Evolutionary conservation across 345 rosid species (phyloP), one percentile per base, ranked within the genome.

Genomic region (Brassica cretica): DNA sequence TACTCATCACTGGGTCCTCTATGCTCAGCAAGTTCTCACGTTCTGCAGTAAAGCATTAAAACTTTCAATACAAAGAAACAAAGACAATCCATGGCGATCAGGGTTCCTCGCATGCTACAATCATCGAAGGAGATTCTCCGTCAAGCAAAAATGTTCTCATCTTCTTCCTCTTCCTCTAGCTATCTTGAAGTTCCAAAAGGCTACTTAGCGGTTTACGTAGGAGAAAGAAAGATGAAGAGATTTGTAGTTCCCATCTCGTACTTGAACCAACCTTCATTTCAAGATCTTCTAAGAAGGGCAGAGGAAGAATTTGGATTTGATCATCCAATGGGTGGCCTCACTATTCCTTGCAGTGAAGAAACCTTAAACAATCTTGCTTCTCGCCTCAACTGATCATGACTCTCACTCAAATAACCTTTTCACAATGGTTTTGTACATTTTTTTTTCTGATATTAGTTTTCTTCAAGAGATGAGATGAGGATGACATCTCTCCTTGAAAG

Each of bases 221-320:
- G 89, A 66, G 82, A 83, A 62, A 79, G 64, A 0, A 33, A 77
- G 27, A 84, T 70, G 75, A 83, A 81, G 78, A 78, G 84, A 74
- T 82, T 76, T 66, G 62, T 81, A 32, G 73, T 85, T 79, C 87
- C 86, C 1, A 11, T 88, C 1, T 81, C 80, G 0, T 85, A 82
- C 66, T 62, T 79, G 61, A 81, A 79, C 56, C 68, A 79, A 8
- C 85, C 82, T 79, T 77, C 86, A 15, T 86, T 88, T 71, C 86
- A 82, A 41, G 70, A 51, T 27, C 24, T 84, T 74, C 18, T 78
- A 32, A 67, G 79, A 21, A 64, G 77, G 33, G 82, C 83, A 15
- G 86, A 87, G 74, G 82, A 86, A 74, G 82, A 86, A 39, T 84
- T 79, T 61, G 83, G 84, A 55, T 87, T 70, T 80, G 74, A 72